phyloP scores from a whole-genome alignment of 768 basidiomycete species.

The Tricholoma terreum region DNA sequence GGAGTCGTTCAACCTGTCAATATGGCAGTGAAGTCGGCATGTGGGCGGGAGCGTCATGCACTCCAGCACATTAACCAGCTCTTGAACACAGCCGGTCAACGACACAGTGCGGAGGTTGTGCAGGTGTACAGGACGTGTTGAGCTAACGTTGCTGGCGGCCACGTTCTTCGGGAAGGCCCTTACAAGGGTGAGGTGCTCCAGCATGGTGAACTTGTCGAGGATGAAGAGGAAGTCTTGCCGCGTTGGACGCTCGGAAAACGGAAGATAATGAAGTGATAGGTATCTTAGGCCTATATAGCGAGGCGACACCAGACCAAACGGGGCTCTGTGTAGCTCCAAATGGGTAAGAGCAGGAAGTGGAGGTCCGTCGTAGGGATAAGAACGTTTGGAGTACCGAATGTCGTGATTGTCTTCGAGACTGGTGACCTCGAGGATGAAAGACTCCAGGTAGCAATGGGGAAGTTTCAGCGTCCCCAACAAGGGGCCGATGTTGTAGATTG shows the following conservation, averaged over 20 bases:
- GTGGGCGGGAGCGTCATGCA: constrained; percentile 26
- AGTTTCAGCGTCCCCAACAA: constrained; percentile 32
- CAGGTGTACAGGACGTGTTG: constrained; percentile 21
- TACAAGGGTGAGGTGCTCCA: constrained; percentile 33
- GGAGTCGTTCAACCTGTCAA: constrained; percentile 27
- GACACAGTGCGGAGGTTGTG: constrained; percentile 27
- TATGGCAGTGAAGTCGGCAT: constrained; percentile 21
- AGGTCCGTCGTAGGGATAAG: constrained; percentile 26
- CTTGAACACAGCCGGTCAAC: constrained; percentile 30
- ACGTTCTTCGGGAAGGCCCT: constrained; percentile 31
- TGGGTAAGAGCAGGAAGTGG: constrained; percentile 29
- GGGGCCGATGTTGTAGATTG: constrained; percentile 31
- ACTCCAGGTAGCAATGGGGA: constrained; percentile 33
- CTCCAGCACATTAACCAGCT: constrained; percentile 29
- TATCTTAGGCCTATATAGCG: constrained; percentile 34
- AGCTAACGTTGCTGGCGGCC: constrained; percentile 10
- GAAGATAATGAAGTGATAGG: constrained; percentile 35
- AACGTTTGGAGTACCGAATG: constrained; percentile 24
- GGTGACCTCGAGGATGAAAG: constrained; percentile 30
- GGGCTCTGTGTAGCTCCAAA: constrained; percentile 33
- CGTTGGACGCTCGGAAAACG: constrained; percentile 33
- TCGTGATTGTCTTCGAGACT: constrained; percentile 16
- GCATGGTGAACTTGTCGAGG: constrained; percentile 29
- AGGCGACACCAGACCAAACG: constrained; percentile 35
- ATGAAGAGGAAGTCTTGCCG: constrained; percentile 30